Base-by-base conservation (phyloP, 768 basidiomycete genomes). In the Boletus rubroflammeus region DNA sequence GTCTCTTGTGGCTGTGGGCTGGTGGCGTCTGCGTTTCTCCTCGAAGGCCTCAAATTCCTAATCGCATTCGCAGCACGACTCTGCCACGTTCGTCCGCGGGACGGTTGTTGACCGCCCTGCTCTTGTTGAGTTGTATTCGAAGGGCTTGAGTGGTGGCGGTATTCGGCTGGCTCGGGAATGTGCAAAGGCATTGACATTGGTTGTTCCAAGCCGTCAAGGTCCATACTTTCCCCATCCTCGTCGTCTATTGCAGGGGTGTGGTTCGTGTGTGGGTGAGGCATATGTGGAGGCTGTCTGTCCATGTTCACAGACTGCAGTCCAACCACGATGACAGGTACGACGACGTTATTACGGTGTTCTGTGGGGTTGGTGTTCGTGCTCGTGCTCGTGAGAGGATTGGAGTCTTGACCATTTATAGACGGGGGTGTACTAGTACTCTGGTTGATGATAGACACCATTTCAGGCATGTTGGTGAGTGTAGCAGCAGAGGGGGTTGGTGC, bases 281-380 rank as follows among this genome's bases (percentile, higher is more conserved):
- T 47, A 26, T 57, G 57, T 51, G 66, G 66, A 50, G 51, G 69
- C 23, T 70, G 72, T 55, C 73, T 69, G 53, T 75, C 76, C 60
- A 77, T 70, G 63, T 81, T 79, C 31, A 90, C 86, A 54, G 85
- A 86, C 70, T 90, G 90, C 42, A 92, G 72, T 9, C 90, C 90
- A 26, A 92, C 89, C 51, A 92, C 84, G 56, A 92, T 90, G 56
- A 92, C 88, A 19, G 90, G 90, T 14, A 91, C 82, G 34, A 91
- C 86, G 21, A 82, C 72, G 58, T 77, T 76, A 47, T 45, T 50
- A 19, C 63, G 68, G n/a, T 65, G 59, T 50, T 66, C 69, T 47
- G 61, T 44, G 17, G 40, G 55, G 57, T 66, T 66, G 43, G 53
- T 51, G 26, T 19, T 44, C 23, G 62, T 21, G 44, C 60, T 55